Percentiles rank a stretch among this genome's conserved stretches.
Conservation (phyloP, 2,329 filamentous ascomycete species). For the Aspergillus sp. region DNA sequence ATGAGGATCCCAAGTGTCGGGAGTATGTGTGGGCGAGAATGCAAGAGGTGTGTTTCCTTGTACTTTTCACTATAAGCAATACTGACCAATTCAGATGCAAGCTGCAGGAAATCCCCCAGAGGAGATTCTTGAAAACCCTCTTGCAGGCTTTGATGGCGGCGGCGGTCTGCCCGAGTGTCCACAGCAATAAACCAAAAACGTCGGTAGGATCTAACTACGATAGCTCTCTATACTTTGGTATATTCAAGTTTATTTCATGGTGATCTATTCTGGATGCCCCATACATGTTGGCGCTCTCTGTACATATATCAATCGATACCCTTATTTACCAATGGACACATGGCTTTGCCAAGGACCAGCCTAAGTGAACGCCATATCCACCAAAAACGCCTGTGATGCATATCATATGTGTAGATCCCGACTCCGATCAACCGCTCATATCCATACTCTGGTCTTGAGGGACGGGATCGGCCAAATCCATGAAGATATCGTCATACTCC, state of each 20-base stretch:
- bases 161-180: conserved; percentile 60
- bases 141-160: conserved; percentile 76
- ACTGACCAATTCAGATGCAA: conserved; percentile 72
- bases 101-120: conserved; percentile 81
- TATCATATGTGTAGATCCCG: background rate
- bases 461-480: conserved; percentile 55
- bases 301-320: conserved; percentile 26
- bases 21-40: conserved; percentile 96
- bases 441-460: conserved; percentile 32
- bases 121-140: conserved; percentile 63
- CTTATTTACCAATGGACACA: conserved; percentile 29
- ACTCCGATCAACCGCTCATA: conserved; percentile 16
- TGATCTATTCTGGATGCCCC: too few relatives aligned
- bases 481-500: conserved; percentile 61
- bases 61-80: background rate
- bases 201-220: conserved; percentile 1
- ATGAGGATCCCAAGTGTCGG: conserved; percentile 73
- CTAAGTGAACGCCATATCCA: conserved; percentile 4
- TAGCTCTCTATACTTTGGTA: too few relatives aligned
- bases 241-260: conserved; percentile 4
- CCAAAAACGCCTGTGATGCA: background rate
- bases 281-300: conserved; percentile 7
- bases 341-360: conserved; percentile 5
- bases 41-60: conserved; percentile 71
- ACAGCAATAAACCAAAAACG: conserved; percentile 45